A percentile compares a stretch with the other conserved stretches of the same genome.
These are phyloP conservation scores for Termitomyces sp. DNA, from an alignment of 768 basidiomycete species.

Conservation along the genomic window DNA sequence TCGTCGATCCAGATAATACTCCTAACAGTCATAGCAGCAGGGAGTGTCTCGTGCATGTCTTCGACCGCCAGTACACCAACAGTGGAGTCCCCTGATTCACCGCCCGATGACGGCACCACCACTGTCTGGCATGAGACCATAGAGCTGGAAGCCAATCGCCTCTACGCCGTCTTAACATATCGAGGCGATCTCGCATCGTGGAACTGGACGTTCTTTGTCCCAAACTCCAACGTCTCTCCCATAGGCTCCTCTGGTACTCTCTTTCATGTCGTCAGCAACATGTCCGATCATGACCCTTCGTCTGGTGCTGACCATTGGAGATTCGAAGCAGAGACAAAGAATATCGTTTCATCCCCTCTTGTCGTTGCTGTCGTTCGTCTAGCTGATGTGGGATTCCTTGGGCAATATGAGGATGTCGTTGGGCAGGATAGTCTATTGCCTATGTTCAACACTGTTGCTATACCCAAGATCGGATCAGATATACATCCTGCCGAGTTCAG, in stretches of 20 bases:
- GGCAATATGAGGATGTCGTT: constrained; percentile 40
- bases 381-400: constrained; percentile 39
- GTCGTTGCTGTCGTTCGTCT: constrained; percentile 44
- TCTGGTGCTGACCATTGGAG: constrained; percentile 30
- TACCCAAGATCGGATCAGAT: constrained; percentile 28
- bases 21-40: constrained; percentile 6
- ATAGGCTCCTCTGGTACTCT: constrained; percentile 42
- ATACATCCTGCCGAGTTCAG: constrained; percentile 35
- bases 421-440: constrained; percentile 37
- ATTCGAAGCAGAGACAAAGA: constrained; percentile 34
- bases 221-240: constrained; percentile 34
- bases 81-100: constrained; percentile 2
- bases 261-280: constrained; percentile 38
- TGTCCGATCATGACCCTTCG: constrained; percentile 18
- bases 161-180: constrained; percentile 45
- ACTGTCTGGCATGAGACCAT: not conserved
- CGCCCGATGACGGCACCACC: constrained; percentile 1
- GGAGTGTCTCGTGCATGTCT: not conserved
- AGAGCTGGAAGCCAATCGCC: constrained; percentile 36
- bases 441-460: constrained; percentile 42
- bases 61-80: constrained; percentile 3
- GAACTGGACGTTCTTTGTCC: constrained; percentile 50
- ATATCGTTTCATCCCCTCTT: constrained; percentile 36
- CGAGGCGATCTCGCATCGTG: constrained; percentile 44
- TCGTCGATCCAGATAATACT: not conserved